Conservation (phyloP, 768 basidiomycete species). For the Heimioporus sp. region DNA sequence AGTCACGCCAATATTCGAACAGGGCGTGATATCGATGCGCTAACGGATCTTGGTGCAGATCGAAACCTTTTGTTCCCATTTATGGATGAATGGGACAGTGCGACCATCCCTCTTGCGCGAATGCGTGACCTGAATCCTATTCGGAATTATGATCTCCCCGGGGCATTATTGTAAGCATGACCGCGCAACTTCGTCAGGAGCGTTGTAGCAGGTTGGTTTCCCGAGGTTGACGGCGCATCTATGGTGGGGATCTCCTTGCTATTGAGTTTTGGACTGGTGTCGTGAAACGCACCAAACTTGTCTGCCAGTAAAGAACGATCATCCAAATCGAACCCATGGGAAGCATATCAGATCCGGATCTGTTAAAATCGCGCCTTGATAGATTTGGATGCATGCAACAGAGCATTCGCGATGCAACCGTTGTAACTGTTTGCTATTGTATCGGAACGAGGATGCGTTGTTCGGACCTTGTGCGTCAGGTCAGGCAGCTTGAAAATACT, state of each 20-base stretch:
- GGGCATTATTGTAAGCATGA: neutral
- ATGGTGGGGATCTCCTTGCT: neutral
- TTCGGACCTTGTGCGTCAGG: neutral
- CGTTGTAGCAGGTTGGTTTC: constrained; percentile 6
- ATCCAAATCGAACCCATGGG: constrained; percentile 4
- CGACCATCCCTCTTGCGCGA: neutral
- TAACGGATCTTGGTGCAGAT: constrained; percentile 15
- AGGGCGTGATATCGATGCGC: constrained; percentile 5
- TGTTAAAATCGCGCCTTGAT: constrained; percentile 8
- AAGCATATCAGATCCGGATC: constrained; percentile 9
- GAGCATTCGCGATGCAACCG: neutral
- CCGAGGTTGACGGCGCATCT: constrained; percentile 14
- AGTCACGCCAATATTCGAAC: neutral
- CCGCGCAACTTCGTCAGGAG: constrained; percentile 9
- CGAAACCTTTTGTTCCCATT: neutral
- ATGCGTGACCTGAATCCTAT: neutral
- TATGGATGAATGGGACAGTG: neutral
- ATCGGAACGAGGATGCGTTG: neutral
- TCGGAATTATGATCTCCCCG: neutral
- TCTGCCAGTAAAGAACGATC: constrained; percentile 1
- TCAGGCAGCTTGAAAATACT: neutral
- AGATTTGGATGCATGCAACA: neutral
- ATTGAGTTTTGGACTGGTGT: constrained; percentile 5
- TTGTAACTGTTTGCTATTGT: no score
- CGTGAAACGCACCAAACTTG: neutral